A percentile compares a stretch with the other conserved stretches of the same genome.
Evolutionary conservation across 83 land plant species (phyloP).

Genomic region (Isoetes engelmannii): DNA sequence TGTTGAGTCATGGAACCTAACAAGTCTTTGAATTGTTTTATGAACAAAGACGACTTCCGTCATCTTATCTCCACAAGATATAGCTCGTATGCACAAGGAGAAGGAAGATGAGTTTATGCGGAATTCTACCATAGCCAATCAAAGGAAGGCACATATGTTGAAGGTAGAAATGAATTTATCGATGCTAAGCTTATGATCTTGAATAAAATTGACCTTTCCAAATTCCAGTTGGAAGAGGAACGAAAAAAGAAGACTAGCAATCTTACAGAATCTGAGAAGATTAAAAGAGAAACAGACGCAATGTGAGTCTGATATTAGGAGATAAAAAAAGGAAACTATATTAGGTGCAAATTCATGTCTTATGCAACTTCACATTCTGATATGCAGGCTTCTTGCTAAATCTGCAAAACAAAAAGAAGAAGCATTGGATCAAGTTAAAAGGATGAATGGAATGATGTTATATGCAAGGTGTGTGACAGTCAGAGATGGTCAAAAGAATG

Average conservation of each 20-base stretch:
- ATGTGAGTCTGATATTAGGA: constrained; percentile 14
- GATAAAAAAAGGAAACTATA: not conserved
- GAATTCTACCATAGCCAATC: constrained; percentile 23
- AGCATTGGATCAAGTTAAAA: constrained; percentile 31
- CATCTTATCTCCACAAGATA: constrained; percentile 22
- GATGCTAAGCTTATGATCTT: not conserved
- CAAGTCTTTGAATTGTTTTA: too few species aligned
- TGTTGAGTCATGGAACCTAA: too few species aligned
- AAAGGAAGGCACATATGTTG: constrained; percentile 33
- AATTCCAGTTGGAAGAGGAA: constrained; percentile 29
- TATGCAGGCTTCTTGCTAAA: constrained; percentile 9
- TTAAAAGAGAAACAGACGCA: constrained; percentile 35
- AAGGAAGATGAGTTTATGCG: constrained; percentile 22
- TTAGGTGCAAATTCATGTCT: not conserved
- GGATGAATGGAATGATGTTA: constrained; percentile 32
- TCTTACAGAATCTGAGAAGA: constrained; percentile 25
- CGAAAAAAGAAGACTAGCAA: constrained; percentile 31
- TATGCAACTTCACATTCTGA: not conserved
- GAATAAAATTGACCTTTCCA: not conserved
- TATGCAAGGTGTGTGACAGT: constrained; percentile 35
- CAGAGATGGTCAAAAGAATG: constrained; percentile 35
- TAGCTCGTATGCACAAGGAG: constrained; percentile 15
- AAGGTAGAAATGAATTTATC: constrained; percentile 22
- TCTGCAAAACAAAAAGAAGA: constrained; percentile 23
- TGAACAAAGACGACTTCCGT: constrained; percentile 12